Percentiles rank a stretch among this genome's conserved stretches.
Evolutionary conservation across 768 basidiomycete species (phyloP).

Genomic region (Russula sp.): DNA sequence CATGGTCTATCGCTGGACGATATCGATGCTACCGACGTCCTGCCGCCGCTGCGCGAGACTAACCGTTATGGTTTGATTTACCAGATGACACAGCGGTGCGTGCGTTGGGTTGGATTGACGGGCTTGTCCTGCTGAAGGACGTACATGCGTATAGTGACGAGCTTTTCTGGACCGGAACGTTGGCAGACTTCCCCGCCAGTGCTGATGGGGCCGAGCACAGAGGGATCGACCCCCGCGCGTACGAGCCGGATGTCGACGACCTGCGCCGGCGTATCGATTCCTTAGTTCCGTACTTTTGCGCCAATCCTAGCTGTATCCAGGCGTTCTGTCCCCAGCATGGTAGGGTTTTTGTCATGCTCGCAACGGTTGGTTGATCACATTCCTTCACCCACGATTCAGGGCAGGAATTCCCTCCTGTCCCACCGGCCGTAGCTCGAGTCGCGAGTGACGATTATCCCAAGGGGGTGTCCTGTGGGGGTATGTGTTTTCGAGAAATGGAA

Average conservation of each 20-base stretch:
- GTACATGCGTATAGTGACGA: background rate
- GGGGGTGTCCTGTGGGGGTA: background rate
- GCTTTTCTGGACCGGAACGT: slow-evolving; percentile 12
- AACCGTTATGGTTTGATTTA: slow-evolving; percentile 10
- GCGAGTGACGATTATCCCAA: slow-evolving; percentile 3
- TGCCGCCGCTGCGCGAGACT: slow-evolving; percentile 33
- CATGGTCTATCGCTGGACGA: slow-evolving; percentile 37
- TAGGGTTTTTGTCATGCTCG: background rate
- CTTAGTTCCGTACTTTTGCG: slow-evolving; percentile 24
- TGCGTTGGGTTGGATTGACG: slow-evolving; percentile 20
- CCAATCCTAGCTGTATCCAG: slow-evolving; percentile 23
- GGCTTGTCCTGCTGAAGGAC: background rate
- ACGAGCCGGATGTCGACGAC: slow-evolving; percentile 20
- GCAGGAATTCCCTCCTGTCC: background rate
- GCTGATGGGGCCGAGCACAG: slow-evolving; percentile 13
- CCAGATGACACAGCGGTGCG: slow-evolving; percentile 30
- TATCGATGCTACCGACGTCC: slow-evolving; percentile 44
- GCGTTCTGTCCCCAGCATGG: slow-evolving; percentile 12
- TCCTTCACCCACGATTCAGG: background rate
- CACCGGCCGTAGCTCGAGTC: slow-evolving; percentile 7
- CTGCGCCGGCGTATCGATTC: slow-evolving; percentile 28
- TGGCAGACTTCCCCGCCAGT: background rate
- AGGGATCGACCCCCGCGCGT: slow-evolving; percentile 17
- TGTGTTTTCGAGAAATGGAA: slow-evolving; percentile 11
- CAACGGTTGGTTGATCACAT: background rate